Percentiles rank a stretch among this genome's conserved stretches.
Evolutionary conservation across 2,329 filamentous ascomycete genomes (phyloP).

Genomic region (Colletotrichum incanum): DNA sequence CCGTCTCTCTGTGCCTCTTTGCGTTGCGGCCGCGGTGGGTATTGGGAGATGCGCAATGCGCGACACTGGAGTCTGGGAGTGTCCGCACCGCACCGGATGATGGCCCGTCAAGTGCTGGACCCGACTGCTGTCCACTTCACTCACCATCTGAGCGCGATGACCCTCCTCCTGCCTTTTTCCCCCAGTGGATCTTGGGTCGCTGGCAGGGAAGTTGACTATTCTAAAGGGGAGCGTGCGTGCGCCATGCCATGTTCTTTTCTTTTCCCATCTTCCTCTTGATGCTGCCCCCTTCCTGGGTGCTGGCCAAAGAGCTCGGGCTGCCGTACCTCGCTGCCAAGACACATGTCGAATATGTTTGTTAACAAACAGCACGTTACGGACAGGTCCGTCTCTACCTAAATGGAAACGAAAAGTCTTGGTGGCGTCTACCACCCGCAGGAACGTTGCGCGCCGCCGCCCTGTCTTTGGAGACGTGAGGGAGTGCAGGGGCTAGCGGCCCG

Average conservation of each 20-base stretch:
- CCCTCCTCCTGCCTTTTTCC: background rate
- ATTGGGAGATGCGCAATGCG: conserved; percentile 16
- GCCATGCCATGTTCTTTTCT: too few relatives aligned
- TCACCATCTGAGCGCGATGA: too few relatives aligned
- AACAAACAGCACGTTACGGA: too few relatives aligned
- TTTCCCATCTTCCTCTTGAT: too few relatives aligned
- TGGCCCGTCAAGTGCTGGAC: background rate
- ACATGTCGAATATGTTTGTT: background rate
- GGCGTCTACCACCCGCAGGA: background rate
- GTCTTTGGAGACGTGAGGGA: background rate
- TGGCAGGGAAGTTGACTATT: background rate
- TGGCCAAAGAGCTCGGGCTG: too few relatives aligned
- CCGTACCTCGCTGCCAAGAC: too few relatives aligned
- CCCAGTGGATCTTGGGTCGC: background rate
- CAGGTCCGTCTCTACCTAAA: too few relatives aligned
- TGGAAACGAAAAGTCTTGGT: background rate
- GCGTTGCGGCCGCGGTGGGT: conserved; percentile 34
- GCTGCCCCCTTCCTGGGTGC: too few relatives aligned
- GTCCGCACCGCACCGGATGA: conserved; percentile 3
- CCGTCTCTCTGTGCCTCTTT: conserved; percentile 5
- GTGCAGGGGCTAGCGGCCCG: background rate
- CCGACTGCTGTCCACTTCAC: background rate
- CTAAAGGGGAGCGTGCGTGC: too few relatives aligned
- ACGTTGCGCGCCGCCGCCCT: background rate
- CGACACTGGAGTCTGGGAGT: conserved; percentile 23